phyloP scores from a whole-genome alignment of 23 red algal species.

The Gracilaria gracilis region DNA sequence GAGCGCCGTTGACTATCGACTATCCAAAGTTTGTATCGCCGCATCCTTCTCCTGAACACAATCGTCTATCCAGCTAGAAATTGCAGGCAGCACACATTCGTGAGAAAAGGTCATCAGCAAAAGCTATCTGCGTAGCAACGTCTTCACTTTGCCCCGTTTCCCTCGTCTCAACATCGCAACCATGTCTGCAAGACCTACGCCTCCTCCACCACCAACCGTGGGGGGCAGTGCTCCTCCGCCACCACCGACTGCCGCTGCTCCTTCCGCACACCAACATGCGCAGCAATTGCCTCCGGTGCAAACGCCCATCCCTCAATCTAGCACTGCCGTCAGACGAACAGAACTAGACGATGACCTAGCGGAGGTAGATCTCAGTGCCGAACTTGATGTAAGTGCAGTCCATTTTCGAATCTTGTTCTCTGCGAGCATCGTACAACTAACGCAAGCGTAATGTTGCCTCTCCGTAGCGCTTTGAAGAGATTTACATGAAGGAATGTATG shows the following conservation, averaged over 20 bases:
- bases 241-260: conserved; percentile 1
- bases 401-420: not conserved
- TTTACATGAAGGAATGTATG: conserved; percentile 87
- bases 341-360: conserved; percentile 61
- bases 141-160: not conserved
- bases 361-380: conserved; percentile 59
- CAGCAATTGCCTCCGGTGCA: conserved; percentile 13
- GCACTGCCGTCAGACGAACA: conserved; percentile 22
- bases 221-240: not conserved
- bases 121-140: not conserved
- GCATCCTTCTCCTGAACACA: not conserved
- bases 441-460: not conserved
- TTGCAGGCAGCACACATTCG: not conserved
- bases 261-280: not conserved
- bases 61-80: too few species aligned
- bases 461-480: conserved; percentile 75
- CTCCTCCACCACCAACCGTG: conserved; percentile 3
- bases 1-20: not conserved
- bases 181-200: conserved; percentile 2
- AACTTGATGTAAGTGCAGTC: conserved; percentile 58
- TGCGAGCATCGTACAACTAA: not conserved
- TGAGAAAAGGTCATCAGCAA: not conserved
- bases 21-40: too few species aligned
- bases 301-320: conserved; percentile 6
- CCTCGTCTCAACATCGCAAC: not conserved